Evolutionary conservation across 441 rosid species (phyloP).

Genomic region (Hura crepitans): DNA sequence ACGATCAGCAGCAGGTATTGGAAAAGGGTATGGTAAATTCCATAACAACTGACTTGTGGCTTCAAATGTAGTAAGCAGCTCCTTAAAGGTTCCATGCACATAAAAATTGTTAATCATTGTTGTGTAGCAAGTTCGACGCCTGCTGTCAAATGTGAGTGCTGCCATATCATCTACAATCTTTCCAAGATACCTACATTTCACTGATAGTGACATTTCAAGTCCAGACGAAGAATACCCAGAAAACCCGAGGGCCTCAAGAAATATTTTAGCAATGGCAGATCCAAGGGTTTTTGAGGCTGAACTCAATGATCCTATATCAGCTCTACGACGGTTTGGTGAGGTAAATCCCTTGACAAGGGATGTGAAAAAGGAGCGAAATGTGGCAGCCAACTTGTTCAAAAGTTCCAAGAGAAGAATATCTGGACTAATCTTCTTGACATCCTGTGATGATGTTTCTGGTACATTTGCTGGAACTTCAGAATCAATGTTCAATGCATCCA

Average conservation of each 20-base stretch:
- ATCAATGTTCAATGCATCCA: conserved; percentile 72
- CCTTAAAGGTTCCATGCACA: conserved; percentile 86
- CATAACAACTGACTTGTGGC: conserved; percentile 92
- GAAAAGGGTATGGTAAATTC: conserved; percentile 57
- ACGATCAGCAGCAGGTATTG: conserved; percentile 48
- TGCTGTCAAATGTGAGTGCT: conserved; percentile 75
- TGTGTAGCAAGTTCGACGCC: conserved; percentile 77
- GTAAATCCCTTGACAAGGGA: conserved; percentile 93
- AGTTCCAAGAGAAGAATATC: conserved; percentile 66
- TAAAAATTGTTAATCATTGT: conserved; percentile 85
- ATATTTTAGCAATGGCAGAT: conserved; percentile 75
- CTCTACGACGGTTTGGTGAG: conserved; percentile 88
- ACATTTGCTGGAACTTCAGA: conserved; percentile 53
- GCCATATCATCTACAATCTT: conserved; percentile 84
- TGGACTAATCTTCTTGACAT: conserved; percentile 73
- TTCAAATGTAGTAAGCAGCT: conserved; percentile 88
- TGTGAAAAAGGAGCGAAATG: conserved; percentile 70
- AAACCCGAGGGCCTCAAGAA: conserved; percentile 80
- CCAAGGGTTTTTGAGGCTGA: conserved; percentile 88
- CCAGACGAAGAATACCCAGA: conserved; percentile 64
- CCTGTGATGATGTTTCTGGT: conserved; percentile 59
- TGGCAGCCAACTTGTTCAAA: conserved; percentile 68
- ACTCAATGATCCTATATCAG: conserved; percentile 69
- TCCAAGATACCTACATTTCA: conserved; percentile 92
- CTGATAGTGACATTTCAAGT: conserved; percentile 55